Base-by-base conservation (phyloP, 768 basidiomycete species). In the Lentinula edodes region DNA sequence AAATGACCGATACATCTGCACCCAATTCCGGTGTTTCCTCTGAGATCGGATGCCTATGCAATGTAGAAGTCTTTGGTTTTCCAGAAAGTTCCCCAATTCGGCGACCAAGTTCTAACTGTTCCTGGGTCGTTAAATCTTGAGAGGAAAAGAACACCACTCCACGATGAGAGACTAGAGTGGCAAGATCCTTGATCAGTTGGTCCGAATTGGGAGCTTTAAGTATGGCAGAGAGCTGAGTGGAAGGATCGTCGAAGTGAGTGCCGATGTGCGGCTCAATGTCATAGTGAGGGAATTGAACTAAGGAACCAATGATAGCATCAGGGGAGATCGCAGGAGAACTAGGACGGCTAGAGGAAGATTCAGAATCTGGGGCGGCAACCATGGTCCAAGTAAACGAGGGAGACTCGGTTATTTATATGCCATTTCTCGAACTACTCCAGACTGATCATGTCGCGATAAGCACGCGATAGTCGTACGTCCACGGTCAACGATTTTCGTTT, bases 131-230 rank as follows among this genome's bases (percentile, higher is more conserved):
- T 56, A 88, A 68, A 63, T 80, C 76, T 68, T 86, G 84, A 18
- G 78, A 73, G 10, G 79, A 77, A 77, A 88, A 84, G 73, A 88
- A 88, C 5, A 87, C 84, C 51, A 87, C 86, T 3, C 85, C 85
- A 36, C 86, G 82, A 58, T 80, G 81, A 34, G 77, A 78, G 41
- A 80, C 75, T 45, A 85, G 75, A 2, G 75, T 75, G 0, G 85
- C 83, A 6, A 87, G 78, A 65, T 85, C 84, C 20, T 75, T 74
- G 62, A 86, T 70, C 52, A 83, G 71, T 62, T 79, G 78, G 64
- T 85, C 83, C 6, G 79, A 68, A 66, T 84, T 77, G 6, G 73
- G 68, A 1, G 78, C 77, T 42, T 55, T 52, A 35, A 86, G 76
- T 6, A 85, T 65, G 12, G 73, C 65, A 3, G 78, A 75, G 13